A percentile compares a stretch with the other conserved stretches of the same genome.
Conservation (phyloP, 345 rosid species). For the Eucalyptus pauciflora region DNA sequence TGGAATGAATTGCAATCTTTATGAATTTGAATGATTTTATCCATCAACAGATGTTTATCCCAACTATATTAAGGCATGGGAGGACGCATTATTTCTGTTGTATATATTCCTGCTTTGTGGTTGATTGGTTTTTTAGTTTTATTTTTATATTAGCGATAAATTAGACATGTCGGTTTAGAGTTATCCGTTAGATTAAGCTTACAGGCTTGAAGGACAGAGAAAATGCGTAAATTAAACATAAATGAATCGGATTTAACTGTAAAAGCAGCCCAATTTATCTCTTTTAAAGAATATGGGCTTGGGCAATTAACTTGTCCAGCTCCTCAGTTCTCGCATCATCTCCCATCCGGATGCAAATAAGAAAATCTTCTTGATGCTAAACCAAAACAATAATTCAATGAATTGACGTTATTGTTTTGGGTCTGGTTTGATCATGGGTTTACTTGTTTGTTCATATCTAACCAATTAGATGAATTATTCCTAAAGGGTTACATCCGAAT, state of each 20-base stretch:
- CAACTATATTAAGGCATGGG: background rate
- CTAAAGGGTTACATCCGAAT: background rate
- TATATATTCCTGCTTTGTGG: background rate
- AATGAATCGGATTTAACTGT: background rate
- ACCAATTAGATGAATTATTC: background rate
- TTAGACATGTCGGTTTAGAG: fast-evolving
- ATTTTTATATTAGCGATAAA: too few species aligned
- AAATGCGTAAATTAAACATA: background rate
- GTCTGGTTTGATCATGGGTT: too few species aligned
- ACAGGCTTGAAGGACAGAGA: background rate
- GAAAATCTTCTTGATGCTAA: too few species aligned
- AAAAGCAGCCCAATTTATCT: background rate
- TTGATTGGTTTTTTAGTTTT: too few species aligned
- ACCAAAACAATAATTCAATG: too few species aligned
- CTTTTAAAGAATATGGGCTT: background rate
- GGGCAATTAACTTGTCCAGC: background rate
- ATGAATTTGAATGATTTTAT: background rate
- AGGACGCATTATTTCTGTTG: background rate
- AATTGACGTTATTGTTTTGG: too few species aligned
- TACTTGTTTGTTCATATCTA: background rate
- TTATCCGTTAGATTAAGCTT: background rate
- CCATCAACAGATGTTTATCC: background rate
- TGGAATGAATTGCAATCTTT: background rate
- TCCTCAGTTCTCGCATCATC: background rate
- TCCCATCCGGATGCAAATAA: too few species aligned